Base-by-base conservation (phyloP, 768 basidiomycete species). In the Mycena vitilis region DNA sequence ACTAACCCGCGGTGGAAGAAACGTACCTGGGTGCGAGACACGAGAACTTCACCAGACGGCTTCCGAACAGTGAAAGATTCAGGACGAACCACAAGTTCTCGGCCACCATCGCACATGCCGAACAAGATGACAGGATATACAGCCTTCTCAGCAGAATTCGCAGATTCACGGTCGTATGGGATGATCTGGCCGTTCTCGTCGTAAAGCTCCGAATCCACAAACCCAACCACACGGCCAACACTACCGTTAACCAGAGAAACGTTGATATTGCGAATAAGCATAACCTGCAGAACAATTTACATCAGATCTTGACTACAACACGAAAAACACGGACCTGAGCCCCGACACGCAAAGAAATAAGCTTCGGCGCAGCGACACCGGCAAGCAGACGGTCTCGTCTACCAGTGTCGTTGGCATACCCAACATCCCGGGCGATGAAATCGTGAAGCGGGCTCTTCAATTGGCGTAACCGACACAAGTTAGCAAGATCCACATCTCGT, bases 211-310 rank as follows among this genome's bases (percentile, higher is more conserved):
- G 38, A 7, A 13, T 40, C 38, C 38, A 40, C 51, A 55, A 99
- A 99, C 5, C 87, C 85, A 23, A 91, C 73, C 18, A 99, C 86
- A 51, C 88, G 89, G 11, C 97, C 97, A 85, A 97, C 92, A 62
- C 90, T 94, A 1, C 97, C 97, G 74, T 99, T 99, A 51, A 98
- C 97, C 13, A 98, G 86, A 4, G 84, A 87, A 5, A 95, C 95
- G 72, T 96, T 93, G 57, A 92, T 81, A 75, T 98, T 98, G 82
- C 98, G 98, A 79, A 95, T 93, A 40, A 98, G 85, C 96, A 97
- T 98, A 42, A 95, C 93, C 76, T 93, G 87, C 84, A 62, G 84
- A n/a, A 20, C 20, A 51, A 30, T 4, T n/a, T 44, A n/a, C 40
- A 61, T 20, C 9, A 15, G 23, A 63, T 8, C 5, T 4, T 20